Percentiles rank a stretch among this genome's conserved stretches.
phyloP scores from a whole-genome alignment of 257 asterid genomes.

The Scutellaria baicalensis region DNA sequence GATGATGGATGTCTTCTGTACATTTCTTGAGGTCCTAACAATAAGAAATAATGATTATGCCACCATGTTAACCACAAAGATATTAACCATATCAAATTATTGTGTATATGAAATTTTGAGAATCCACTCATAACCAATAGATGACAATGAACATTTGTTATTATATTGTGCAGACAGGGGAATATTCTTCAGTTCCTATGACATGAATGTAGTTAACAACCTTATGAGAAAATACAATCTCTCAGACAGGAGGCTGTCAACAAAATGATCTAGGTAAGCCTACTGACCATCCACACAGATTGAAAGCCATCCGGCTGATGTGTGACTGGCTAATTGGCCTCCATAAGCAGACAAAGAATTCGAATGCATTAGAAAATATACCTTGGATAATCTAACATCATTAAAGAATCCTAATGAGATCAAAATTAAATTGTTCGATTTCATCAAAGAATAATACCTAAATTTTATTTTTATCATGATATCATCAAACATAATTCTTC shows the following conservation, averaged over 20 bases:
- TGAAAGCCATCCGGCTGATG: conserved; percentile 32
- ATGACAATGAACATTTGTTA: neutral
- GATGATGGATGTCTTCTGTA: neutral
- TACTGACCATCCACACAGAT: conserved; percentile 46
- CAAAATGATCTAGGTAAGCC: conserved; percentile 37
- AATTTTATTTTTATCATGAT: neutral
- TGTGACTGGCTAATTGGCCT: conserved; percentile 46
- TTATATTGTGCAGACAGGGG: neutral
- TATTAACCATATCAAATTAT: neutral
- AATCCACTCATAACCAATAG: neutral
- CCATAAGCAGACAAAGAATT: conserved; percentile 13
- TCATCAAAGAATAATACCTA: neutral
- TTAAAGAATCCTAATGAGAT: neutral
- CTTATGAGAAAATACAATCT: conserved; percentile 19
- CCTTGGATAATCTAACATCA: neutral
- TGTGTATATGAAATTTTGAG: neutral
- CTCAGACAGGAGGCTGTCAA: conserved; percentile 21
- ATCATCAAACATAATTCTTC: neutral
- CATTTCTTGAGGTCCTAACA: neutral
- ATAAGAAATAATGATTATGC: neutral
- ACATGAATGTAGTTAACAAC: conserved; percentile 19
- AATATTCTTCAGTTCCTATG: neutral
- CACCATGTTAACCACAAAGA: neutral
- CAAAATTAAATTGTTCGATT: neutral
- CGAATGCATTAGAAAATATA: neutral